Percentiles rank a stretch among this genome's conserved stretches.
Evolutionary conservation across 2,329 filamentous ascomycete species (phyloP).

Genomic region (Ophiostoma montium): DNA sequence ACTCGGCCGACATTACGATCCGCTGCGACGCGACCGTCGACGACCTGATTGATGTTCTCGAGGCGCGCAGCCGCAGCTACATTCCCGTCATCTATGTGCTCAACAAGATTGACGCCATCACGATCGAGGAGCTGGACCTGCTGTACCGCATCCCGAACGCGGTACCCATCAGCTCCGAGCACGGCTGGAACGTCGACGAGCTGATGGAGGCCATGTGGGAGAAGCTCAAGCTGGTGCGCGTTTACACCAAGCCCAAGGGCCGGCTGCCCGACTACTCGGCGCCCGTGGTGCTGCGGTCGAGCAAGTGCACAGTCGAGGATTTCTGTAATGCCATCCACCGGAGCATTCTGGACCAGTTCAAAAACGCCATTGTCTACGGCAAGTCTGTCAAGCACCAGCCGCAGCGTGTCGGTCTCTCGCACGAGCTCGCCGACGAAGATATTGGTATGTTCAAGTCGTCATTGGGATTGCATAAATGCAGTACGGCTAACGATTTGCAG

Average conservation of each 20-base stretch:
- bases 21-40: constrained; percentile 96
- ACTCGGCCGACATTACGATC: constrained; percentile 93
- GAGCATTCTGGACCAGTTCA: constrained; percentile 91
- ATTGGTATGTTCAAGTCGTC: constrained; percentile 36
- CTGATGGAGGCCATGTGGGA: constrained; percentile 96
- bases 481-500: constrained; percentile 20
- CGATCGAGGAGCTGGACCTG: constrained; percentile 91
- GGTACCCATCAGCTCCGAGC: constrained; percentile 91
- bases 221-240: constrained; percentile 75
- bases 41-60: constrained; percentile 89
- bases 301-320: constrained; percentile 82
- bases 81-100: constrained; percentile 98
- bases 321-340: constrained; percentile 98
- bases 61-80: constrained; percentile 88
- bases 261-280: constrained; percentile 82
- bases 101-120: constrained; percentile 98
- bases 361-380: constrained; percentile 88
- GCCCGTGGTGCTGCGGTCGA: constrained; percentile 76
- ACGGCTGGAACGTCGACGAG: constrained; percentile 97
- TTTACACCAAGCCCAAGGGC: constrained; percentile 98
- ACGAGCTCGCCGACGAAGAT: constrained; percentile 92
- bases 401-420: constrained; percentile 78
- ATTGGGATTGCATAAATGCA: too few relatives aligned
- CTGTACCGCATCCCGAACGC: constrained; percentile 95
- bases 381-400: constrained; percentile 98